Evolutionary conservation across 179 eudicot species (phyloP).

Genomic region (Pouteria campechiana): DNA sequence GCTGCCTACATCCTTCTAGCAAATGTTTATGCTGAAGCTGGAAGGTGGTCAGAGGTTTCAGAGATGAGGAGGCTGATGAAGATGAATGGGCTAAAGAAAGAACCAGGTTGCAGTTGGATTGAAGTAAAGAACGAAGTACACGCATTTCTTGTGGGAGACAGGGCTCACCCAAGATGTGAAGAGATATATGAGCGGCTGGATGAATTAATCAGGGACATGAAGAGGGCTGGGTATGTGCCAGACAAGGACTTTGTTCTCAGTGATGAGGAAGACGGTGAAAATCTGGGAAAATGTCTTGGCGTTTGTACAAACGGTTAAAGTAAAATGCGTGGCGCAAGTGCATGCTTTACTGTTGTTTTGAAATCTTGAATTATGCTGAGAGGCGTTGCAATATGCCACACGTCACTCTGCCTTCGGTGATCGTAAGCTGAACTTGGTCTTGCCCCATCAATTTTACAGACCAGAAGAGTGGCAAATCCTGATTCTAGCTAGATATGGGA

Average conservation of each 20-base stretch:
- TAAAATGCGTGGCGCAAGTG: too few species aligned
- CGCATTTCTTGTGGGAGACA: slow-evolving; percentile 50
- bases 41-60: slow-evolving; percentile 54
- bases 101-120: slow-evolving; percentile 86
- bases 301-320: too few species aligned
- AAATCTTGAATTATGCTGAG: too few species aligned
- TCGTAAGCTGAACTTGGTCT: too few species aligned
- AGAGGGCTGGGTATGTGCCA: slow-evolving; percentile 16
- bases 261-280: too few species aligned
- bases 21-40: slow-evolving; percentile 59
- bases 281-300: too few species aligned
- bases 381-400: too few species aligned
- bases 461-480: too few species aligned
- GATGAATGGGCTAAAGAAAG: slow-evolving; percentile 43
- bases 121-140: slow-evolving; percentile 59
- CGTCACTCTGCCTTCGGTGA: too few species aligned
- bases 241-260: slow-evolving; percentile 11
- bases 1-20: slow-evolving; percentile 49
- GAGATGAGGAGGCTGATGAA: slow-evolving; percentile 43
- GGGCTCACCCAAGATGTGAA: slow-evolving; percentile 51
- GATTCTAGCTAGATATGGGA: too few species aligned
- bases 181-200: slow-evolving; percentile 37
- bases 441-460: too few species aligned
- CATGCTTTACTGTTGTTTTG: too few species aligned
- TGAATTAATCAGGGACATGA: slow-evolving; percentile 42